Percentiles rank a stretch among this genome's conserved stretches.
Evolutionary conservation across 371 early-diverging fungal species (phyloP).

Genomic region (Apophysomyces variabilis): DNA sequence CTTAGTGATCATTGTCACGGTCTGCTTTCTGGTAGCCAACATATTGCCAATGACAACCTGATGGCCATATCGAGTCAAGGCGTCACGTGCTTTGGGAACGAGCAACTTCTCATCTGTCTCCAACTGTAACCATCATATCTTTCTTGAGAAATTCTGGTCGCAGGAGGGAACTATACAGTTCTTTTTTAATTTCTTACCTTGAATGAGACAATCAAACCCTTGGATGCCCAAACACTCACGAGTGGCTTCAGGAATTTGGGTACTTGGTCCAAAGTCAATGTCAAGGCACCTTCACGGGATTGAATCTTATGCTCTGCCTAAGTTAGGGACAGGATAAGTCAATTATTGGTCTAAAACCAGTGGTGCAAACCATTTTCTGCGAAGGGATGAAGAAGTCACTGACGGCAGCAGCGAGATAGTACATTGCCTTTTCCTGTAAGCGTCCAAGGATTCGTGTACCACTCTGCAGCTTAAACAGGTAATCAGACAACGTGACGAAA

Average conservation of each 20-base stretch:
- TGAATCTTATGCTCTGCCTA: constrained; percentile 96
- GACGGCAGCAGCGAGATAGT: constrained; percentile 98
- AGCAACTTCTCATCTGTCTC: constrained; percentile 91
- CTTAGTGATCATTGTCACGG: constrained; percentile 77
- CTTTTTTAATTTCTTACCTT: constrained; percentile 62
- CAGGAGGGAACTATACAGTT: background rate
- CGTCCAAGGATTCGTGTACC: constrained; percentile 72
- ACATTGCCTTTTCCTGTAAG: constrained; percentile 78
- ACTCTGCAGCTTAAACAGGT: constrained; percentile 86
- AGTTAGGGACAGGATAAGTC: background rate
- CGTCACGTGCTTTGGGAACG: constrained; percentile 79
- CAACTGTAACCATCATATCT: constrained; percentile 48
- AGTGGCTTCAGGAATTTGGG: constrained; percentile 95
- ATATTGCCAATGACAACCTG: constrained; percentile 97
- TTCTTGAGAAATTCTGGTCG: no score
- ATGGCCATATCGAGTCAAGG: constrained; percentile 91
- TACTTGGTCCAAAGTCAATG: constrained; percentile 90
- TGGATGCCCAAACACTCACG: constrained; percentile 89
- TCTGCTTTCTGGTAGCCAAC: constrained; percentile 83
- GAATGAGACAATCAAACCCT: constrained; percentile 93
- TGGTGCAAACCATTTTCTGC: constrained; percentile 76
- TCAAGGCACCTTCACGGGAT: constrained; percentile 83
- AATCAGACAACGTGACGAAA: constrained; percentile 93
- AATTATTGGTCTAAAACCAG: no score
- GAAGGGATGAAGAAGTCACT: constrained; percentile 96